Evolutionary conservation across 805 yeast species (phyloP).

Genomic region (Kazachstania bromeliacearum): DNA sequence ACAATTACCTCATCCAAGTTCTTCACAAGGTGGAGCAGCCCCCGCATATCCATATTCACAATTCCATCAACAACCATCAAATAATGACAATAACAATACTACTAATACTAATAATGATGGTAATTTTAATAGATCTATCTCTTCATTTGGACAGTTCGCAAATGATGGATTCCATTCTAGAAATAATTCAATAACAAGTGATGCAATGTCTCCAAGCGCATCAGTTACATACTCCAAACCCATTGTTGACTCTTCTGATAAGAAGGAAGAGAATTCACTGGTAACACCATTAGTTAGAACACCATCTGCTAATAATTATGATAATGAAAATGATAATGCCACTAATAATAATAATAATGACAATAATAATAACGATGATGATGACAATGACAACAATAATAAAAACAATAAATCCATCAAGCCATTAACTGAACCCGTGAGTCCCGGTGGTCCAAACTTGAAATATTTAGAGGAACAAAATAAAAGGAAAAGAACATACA

Average conservation of each 20-base stretch:
- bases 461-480: not conserved
- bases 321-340: not conserved
- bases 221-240: constrained; percentile 3
- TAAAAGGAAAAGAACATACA: constrained; percentile 2
- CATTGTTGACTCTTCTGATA: not conserved
- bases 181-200: constrained; percentile 24
- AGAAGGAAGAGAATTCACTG: no score
- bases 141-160: constrained; percentile 19
- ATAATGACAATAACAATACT: no score
- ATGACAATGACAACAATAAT: not conserved
- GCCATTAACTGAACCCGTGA: not conserved
- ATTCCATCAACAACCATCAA: constrained; percentile 16
- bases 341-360: not conserved
- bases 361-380: not conserved
- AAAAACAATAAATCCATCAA: not conserved
- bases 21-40: constrained; percentile 5
- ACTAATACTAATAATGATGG: no score
- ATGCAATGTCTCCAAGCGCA: constrained; percentile 25
- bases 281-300: not conserved
- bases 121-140: constrained; percentile 8
- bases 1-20: constrained; percentile 12
- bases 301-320: not conserved
- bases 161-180: constrained; percentile 25
- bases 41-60: constrained; percentile 22
- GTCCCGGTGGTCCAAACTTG: not conserved